Evolutionary conservation across 2,329 filamentous ascomycete genomes (phyloP).

Genomic region (Fragosphaeria purpurea): DNA sequence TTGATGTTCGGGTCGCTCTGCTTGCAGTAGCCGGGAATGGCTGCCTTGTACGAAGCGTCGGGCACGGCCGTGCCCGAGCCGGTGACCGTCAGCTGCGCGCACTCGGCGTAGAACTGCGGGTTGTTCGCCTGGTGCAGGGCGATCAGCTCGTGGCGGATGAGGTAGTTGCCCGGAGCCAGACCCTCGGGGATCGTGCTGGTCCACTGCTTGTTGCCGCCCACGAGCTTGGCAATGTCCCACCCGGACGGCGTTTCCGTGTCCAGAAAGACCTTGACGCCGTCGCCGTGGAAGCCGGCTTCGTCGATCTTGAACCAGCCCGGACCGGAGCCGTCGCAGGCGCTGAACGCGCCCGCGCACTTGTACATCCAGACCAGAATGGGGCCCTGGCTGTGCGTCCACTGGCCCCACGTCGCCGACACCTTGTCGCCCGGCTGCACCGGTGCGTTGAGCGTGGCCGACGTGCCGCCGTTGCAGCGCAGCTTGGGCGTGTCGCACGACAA

Average conservation of each 20-base stretch:
- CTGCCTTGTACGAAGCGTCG: slow-evolving; percentile 18
- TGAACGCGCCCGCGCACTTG: slow-evolving; percentile 39
- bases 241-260: slow-evolving; percentile 15
- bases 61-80: slow-evolving; percentile 20
- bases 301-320: slow-evolving; percentile 52
- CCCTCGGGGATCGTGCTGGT: slow-evolving; percentile 38
- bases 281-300: slow-evolving; percentile 30
- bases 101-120: slow-evolving; percentile 45
- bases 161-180: slow-evolving; percentile 43
- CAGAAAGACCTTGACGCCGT: slow-evolving; percentile 17
- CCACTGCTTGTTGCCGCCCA: slow-evolving; percentile 28
- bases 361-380: slow-evolving; percentile 50
- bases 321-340: slow-evolving; percentile 39
- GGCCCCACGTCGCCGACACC: slow-evolving; percentile 40
- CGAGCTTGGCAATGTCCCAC: slow-evolving; percentile 20
- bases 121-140: slow-evolving; percentile 44
- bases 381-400: slow-evolving; percentile 50
- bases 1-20: slow-evolving; percentile 19
- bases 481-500: slow-evolving; percentile 35
- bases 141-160: slow-evolving; percentile 47
- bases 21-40: slow-evolving; percentile 21
- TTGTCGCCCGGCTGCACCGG: slow-evolving; percentile 35
- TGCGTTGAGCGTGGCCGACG: slow-evolving; percentile 33
- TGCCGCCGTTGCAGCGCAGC: slow-evolving; percentile 47
- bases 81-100: slow-evolving; percentile 40